phyloP scores from a whole-genome alignment of 2,329 filamentous ascomycete species.

The Cladophialophora chaetospira region DNA sequence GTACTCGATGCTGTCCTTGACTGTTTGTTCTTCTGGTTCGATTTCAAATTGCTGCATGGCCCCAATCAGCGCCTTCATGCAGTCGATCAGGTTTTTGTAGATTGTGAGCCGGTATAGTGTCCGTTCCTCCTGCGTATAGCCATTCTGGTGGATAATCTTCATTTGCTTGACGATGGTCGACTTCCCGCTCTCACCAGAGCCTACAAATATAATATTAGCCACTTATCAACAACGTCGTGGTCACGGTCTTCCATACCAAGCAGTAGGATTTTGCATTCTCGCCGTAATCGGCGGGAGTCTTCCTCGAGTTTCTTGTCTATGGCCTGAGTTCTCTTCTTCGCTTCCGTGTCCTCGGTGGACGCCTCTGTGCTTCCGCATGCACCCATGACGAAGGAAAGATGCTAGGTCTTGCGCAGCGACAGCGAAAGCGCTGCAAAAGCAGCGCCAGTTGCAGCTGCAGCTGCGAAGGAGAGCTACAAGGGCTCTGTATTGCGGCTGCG shows the following conservation, averaged over 20 bases:
- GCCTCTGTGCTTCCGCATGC: slow-evolving; percentile 86
- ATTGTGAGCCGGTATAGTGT: slow-evolving; percentile 93
- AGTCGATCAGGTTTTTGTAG: slow-evolving; percentile 97
- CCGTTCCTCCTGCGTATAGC: slow-evolving; percentile 91
- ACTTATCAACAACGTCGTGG: slow-evolving; percentile 8
- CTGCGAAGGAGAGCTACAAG: slow-evolving; percentile 27
- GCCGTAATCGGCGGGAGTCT: slow-evolving; percentile 85
- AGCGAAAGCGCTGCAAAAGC: slow-evolving; percentile 29
- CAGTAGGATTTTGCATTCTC: slow-evolving; percentile 98
- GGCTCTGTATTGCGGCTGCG: slow-evolving; percentile 23
- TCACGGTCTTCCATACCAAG: slow-evolving; percentile 65
- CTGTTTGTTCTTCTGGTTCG: slow-evolving; percentile 70
- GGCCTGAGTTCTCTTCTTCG: slow-evolving; percentile 94
- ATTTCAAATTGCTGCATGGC: slow-evolving; percentile 93
- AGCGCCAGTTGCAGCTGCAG: slow-evolving; percentile 31
- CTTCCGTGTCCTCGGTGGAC: slow-evolving; percentile 73
- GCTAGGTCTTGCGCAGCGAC: slow-evolving; percentile 16
- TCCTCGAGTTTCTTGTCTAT: slow-evolving; percentile 94
- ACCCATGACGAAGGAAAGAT: slow-evolving; percentile 66
- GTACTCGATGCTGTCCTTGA: slow-evolving; percentile 74
- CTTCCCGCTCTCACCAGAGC: slow-evolving; percentile 97
- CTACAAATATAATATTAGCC: slow-evolving; percentile 50
- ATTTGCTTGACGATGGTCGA: slow-evolving; percentile 99
- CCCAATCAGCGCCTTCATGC: slow-evolving; percentile 86
- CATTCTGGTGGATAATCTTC: slow-evolving; percentile 99